Evolutionary conservation across 495 filamentous ascomycete genomes (phyloP), one percentile per base, ranked within the genome.

Genomic region (Saxophila tyrrhenica): DNA sequence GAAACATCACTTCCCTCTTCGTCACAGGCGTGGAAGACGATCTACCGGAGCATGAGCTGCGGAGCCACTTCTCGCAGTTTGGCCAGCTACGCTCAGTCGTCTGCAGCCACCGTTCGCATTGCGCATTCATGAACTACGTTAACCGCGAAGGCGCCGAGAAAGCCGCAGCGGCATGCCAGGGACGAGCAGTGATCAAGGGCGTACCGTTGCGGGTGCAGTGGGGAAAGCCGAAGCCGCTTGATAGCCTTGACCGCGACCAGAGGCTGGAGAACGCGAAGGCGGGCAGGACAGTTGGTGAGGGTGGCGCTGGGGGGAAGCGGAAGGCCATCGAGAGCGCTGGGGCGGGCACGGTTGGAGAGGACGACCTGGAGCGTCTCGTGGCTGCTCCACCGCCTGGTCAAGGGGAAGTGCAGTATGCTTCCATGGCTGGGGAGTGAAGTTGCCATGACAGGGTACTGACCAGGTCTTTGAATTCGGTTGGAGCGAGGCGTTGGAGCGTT

Each of bases 1-100:
- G 69, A 15, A 90, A 83, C 44, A 84, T 98, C 61, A 91, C 85
- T 44, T 95, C 89, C 0, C 75, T 98, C 1, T 97, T 98, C 62
- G 75, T 96, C 25, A 97, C 90, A 0, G 92, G 92, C 19, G 84
- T 98, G 13, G 92, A 98, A 66, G 92, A 97, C 67, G 92, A 97
- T 61, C 76, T 97, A 2, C 89, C 92, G 15, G 92, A 98, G 66
- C 82, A 90, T 69, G 83, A 86, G 56, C 74, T 98, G 39, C 86
- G 94, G 17, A 82, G 86, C 7, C 92, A 92, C 74, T 98, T 98
- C 71, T 77, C 83, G 24, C 77, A 82, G 38, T 94, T 88, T 59
- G 92, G 92, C 47, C 80, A 83, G 60, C 80, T 98, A 50, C 87
- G 90, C 52, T 92, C 86, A 2, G 65, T 98, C 19, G 83, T 97